Percentiles rank a stretch among this genome's conserved stretches.
These are phyloP conservation scores for Parafenestella ontariensis DNA, from an alignment of 2,329 filamentous ascomycete genomes.

Conservation along the genomic window DNA sequence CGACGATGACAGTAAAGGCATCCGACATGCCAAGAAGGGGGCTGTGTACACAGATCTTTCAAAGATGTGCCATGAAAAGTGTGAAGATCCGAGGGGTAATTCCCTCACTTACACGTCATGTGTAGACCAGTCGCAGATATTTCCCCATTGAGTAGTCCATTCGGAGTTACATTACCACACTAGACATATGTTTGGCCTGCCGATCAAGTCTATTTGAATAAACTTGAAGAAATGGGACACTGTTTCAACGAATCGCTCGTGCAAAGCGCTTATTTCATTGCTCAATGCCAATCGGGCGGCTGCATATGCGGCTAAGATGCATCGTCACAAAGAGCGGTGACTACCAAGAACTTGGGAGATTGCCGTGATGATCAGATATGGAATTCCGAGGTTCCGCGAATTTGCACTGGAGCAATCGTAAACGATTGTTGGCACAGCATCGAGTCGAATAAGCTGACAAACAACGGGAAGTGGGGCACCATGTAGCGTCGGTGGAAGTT, in stretches of 20 bases:
- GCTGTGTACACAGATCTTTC: conserved; percentile 21
- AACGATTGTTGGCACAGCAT: not conserved
- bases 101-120: conserved; percentile 18
- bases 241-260: not conserved
- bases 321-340: conserved; percentile 3
- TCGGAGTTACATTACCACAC: not conserved
- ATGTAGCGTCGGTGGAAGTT: not conserved
- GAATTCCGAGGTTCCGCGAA: not conserved
- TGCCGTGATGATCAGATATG: not conserved
- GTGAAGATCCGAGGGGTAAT: conserved; percentile 18
- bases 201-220: not conserved
- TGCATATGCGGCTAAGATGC: not conserved
- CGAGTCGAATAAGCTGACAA: not conserved
- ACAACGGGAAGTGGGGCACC: not conserved
- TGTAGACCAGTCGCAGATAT: not conserved
- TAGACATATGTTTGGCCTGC: not conserved
- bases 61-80: conserved; percentile 12
- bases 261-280: not conserved
- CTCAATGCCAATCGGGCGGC: not conserved
- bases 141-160: not conserved
- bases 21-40: conserved; percentile 20
- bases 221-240: not conserved
- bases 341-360: not conserved
- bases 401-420: not conserved
- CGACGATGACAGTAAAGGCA: conserved; percentile 15